These are phyloP conservation scores for Elsinoe perseae DNA, from an alignment of 2,329 filamentous ascomycete species.

Conservation along the genomic window DNA sequence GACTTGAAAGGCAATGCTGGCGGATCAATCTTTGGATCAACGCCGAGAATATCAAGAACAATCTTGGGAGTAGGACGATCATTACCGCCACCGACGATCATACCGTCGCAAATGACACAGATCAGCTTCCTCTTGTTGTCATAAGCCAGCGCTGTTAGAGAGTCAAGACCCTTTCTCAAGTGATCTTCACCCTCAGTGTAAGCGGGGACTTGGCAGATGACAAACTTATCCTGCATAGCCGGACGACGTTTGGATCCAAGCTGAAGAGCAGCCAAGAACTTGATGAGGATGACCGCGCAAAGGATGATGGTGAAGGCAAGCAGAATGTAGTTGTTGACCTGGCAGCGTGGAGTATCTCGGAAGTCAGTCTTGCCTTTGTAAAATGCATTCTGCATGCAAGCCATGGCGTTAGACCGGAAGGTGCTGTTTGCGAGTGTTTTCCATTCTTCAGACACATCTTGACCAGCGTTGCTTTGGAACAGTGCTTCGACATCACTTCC, in stretches of 20 bases:
- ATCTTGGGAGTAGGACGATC: slow-evolving; percentile 96
- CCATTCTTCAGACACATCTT: slow-evolving; percentile 64
- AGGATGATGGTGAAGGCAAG: slow-evolving; percentile 80
- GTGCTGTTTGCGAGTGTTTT: slow-evolving; percentile 28
- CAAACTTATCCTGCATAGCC: slow-evolving; percentile 91
- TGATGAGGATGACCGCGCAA: slow-evolving; percentile 69
- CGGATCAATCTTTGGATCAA: slow-evolving; percentile 93
- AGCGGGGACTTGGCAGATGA: slow-evolving; percentile 95
- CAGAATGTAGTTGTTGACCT: slow-evolving; percentile 85
- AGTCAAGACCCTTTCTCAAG: slow-evolving; percentile 84
- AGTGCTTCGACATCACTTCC: slow-evolving; percentile 58
- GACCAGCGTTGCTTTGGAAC: slow-evolving; percentile 68
- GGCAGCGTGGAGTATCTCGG: slow-evolving; percentile 64
- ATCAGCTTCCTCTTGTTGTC: slow-evolving; percentile 98
- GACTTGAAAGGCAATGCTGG: slow-evolving; percentile 91
- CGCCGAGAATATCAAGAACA: slow-evolving; percentile 90
- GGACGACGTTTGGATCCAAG: slow-evolving; percentile 87
- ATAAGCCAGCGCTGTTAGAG: slow-evolving; percentile 86
- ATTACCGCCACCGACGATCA: slow-evolving; percentile 93
- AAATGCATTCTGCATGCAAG: slow-evolving; percentile 77
- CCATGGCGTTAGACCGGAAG: slow-evolving; percentile 59
- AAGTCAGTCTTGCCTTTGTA: slow-evolving; percentile 81
- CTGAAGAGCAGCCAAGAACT: slow-evolving; percentile 88
- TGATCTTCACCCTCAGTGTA: slow-evolving; percentile 98
- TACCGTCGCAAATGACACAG: slow-evolving; percentile 91